These are phyloP conservation scores for Trichoderma sp. DNA, from an alignment of 2,329 filamentous ascomycete species.

Conservation along the genomic window DNA sequence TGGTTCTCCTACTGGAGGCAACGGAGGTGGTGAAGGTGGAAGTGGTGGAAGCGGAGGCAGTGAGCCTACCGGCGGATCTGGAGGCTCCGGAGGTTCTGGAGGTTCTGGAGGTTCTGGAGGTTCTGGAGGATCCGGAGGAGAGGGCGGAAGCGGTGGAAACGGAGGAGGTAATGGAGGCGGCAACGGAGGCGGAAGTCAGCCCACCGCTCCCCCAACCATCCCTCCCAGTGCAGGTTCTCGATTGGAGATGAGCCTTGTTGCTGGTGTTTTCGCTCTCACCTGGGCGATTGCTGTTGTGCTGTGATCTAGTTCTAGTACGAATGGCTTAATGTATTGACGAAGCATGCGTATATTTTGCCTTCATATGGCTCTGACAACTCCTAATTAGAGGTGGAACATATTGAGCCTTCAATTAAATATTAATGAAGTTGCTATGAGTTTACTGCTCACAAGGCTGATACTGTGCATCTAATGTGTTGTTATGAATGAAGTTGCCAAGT, in stretches of 20 bases:
- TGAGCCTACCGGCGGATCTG: neutral
- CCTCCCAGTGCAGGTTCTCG: conserved; percentile 25
- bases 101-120: neutral
- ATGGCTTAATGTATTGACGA: neutral
- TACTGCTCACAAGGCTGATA: neutral
- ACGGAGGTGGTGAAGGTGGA: neutral
- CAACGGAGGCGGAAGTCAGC: conserved; percentile 12
- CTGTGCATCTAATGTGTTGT: neutral
- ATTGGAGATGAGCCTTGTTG: conserved; percentile 30
- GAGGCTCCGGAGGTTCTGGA: conserved; percentile 7
- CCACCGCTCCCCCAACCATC: conserved; percentile 19
- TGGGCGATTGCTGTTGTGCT: conserved; percentile 30
- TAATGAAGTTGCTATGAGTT: neutral
- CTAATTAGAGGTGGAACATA: neutral
- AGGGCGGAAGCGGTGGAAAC: conserved; percentile 9
- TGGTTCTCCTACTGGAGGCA: neutral
- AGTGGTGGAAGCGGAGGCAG: neutral
- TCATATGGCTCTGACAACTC: neutral
- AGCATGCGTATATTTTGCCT: neutral
- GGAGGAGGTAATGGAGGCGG: conserved; percentile 15
- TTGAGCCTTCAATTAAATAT: neutral
- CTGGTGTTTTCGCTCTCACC: conserved; percentile 28
- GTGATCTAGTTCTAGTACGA: conserved; percentile 14
- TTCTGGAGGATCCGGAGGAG: conserved; percentile 2
- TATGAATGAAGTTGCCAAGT: neutral